Conservation (phyloP, 768 basidiomycete species). For the Mycena crocata region DNA sequence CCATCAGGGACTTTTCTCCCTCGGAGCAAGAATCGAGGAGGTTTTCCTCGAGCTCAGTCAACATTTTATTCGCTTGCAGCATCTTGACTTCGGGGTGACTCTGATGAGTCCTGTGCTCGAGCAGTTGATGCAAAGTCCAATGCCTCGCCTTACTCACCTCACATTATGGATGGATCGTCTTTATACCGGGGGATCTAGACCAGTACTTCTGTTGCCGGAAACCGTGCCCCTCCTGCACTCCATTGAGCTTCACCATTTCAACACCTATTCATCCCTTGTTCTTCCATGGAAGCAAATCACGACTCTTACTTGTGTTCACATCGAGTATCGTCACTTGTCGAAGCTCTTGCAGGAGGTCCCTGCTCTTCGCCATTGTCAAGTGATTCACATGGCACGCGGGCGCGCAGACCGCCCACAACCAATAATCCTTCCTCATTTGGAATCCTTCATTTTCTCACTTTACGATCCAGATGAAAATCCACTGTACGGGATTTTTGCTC, state of each 20-base stretch:
- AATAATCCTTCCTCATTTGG: neutral
- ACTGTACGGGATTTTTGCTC: neutral
- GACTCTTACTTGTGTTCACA: neutral
- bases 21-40: neutral
- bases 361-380: neutral
- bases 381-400: neutral
- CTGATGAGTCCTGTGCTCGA: neutral
- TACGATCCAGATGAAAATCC: neutral
- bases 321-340: neutral
- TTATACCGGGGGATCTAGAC: neutral
- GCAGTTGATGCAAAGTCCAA: neutral
- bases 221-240: neutral
- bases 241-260: neutral
- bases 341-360: neutral
- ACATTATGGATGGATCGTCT: neutral
- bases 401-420: neutral
- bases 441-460: neutral
- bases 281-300: neutral
- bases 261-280: neutral
- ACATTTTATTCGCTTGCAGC: neutral
- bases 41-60: neutral
- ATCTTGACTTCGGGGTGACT: neutral
- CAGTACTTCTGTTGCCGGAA: too few species aligned
- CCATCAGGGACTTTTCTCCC: neutral
- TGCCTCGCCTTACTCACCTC: neutral